Base-by-base conservation (phyloP, 345 rosid species). In the Boechera divaricarpa region DNA sequence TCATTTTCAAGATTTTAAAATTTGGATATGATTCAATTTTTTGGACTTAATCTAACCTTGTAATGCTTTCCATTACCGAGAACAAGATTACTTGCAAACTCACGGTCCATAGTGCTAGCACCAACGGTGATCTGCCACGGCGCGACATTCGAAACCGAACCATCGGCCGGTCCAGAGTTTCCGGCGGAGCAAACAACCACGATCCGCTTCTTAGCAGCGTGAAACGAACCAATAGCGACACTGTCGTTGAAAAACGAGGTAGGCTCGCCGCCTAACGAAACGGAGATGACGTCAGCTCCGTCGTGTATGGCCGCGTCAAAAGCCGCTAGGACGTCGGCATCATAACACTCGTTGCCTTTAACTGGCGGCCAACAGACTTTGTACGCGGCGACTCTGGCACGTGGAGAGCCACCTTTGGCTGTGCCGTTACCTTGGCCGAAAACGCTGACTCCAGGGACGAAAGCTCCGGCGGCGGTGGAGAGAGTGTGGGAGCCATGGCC, bases 401-500 rank as follows among this genome's bases (percentile, higher is more conserved):
- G 82, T 0, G 98, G 98, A 1, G 97, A 88, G 13, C 97, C 97
- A 8, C 98, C 97, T 78, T 89, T 94, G 4, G 93, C 90, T 0
- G 94, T 90, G 44, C 94, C 97, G 12, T 80, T 72, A 28, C 85
- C 90, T 13, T 77, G 77, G n/a, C 90, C 87, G 7, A 85, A 79
- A 33, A 92, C 80, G 66, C 75, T 87, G 5, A 87, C 92, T 2
- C 82, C 82, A 1, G 81, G 51, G 2, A 86, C 95, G 6, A 87
- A 90, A 77, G 77, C 79, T 21, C 97, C 95, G 0, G 78, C 95
- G 8, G 97, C 97, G 5, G 98, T 92, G 5, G 98, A 94, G 33
- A 94, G 83, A 33, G 97, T 94, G 83, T 92, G 98, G 13, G 91
- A 84, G 15, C 97, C 97, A 70, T 94, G 98, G 12, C 98, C 98